A percentile compares a stretch with the other conserved stretches of the same genome.
phyloP scores from a whole-genome alignment of 139 green algal genomes.

The Picochlorum sp. region DNA sequence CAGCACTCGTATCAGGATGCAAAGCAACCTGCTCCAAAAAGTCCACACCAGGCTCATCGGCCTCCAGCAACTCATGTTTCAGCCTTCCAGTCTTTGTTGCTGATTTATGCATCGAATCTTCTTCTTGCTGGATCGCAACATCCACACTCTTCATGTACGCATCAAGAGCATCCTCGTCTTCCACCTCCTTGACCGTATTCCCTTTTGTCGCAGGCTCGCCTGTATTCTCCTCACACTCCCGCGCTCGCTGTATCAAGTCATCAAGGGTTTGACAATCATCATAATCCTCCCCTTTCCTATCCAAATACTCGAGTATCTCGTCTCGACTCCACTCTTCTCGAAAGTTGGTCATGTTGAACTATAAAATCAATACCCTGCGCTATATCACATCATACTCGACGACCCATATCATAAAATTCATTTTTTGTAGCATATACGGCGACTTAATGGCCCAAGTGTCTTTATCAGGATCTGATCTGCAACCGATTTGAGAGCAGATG shows the following conservation, averaged over 20 bases:
- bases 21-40: conserved; percentile 35
- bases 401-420: too few species aligned
- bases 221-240: conserved; percentile 59
- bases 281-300: conserved; percentile 65
- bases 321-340: conserved; percentile 38
- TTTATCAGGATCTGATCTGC: too few species aligned
- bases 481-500: too few species aligned
- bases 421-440: too few species aligned
- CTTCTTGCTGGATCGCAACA: conserved; percentile 30
- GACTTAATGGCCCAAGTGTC: too few species aligned
- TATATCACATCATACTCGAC: too few species aligned
- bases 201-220: conserved; percentile 30
- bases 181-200: neutral
- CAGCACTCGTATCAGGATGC: neutral
- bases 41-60: conserved; percentile 28
- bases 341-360: too few species aligned
- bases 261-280: conserved; percentile 42
- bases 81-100: conserved; percentile 6
- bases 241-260: conserved; percentile 33
- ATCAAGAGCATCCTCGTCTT: conserved; percentile 60
- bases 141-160: conserved; percentile 75
- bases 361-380: too few species aligned
- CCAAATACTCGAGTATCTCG: conserved; percentile 53
- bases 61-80: conserved; percentile 35
- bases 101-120: conserved; percentile 4